Percentiles rank a stretch among this genome's conserved stretches.
Evolutionary conservation across 345 rosid genomes (phyloP).

Genomic region (Hevea brasiliensis): DNA sequence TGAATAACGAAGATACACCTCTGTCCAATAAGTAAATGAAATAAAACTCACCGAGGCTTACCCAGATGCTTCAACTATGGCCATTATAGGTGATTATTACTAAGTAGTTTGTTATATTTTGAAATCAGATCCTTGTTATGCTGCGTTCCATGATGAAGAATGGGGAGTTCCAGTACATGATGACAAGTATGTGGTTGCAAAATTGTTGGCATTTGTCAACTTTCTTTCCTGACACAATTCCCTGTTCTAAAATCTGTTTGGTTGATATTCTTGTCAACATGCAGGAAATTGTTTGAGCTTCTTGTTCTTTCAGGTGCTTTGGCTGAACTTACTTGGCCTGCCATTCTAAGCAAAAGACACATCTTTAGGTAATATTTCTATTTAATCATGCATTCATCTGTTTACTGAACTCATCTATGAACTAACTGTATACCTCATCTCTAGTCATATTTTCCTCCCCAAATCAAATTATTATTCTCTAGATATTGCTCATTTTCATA

Average conservation of each 20-base stretch:
- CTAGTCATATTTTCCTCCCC: background rate
- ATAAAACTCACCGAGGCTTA: too few relatives aligned
- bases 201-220: conserved; percentile 8
- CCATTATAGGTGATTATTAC: background rate
- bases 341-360: conserved; percentile 64
- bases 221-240: conserved; percentile 11
- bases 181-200: conserved; percentile 55
- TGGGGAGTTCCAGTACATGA: conserved; percentile 83
- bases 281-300: conserved; percentile 80
- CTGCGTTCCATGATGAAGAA: conserved; percentile 88
- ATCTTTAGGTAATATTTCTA: conserved; percentile 52
- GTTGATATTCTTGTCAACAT: conserved; percentile 22
- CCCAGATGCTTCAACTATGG: background rate
- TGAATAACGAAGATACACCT: conserved; percentile 3
- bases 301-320: conserved; percentile 64
- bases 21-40: too few relatives aligned
- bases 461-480: background rate
- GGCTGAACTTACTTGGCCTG: conserved; percentile 66
- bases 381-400: background rate
- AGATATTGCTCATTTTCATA: background rate
- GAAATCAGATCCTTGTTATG: conserved; percentile 60
- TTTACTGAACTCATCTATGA: background rate
- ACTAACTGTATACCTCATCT: background rate
- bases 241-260: conserved; percentile 10
- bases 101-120: conserved; percentile 23